Evolutionary conservation across 768 basidiomycete species (phyloP).

Genomic region (Leccinum aurantiacum): DNA sequence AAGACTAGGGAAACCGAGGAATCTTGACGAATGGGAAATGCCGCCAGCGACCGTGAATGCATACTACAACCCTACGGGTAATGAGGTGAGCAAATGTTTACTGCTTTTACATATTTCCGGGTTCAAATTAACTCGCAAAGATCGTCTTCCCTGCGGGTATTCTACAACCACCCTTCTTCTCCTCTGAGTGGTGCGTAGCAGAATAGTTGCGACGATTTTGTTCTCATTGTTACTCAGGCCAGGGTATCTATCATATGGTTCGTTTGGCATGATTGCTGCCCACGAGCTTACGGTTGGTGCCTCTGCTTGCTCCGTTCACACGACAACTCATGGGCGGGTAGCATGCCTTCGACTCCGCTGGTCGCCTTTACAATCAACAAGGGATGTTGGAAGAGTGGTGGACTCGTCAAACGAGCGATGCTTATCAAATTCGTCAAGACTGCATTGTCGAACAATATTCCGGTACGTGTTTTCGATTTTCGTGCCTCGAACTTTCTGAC

Average conservation of each 20-base stretch:
- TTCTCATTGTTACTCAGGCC: conserved; percentile 57
- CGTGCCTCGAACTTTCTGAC: conserved; percentile 1
- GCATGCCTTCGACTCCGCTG: conserved; percentile 91
- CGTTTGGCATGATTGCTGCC: conserved; percentile 88
- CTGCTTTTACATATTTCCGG: not conserved
- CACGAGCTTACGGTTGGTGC: conserved; percentile 83
- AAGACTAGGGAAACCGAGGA: conserved; percentile 66
- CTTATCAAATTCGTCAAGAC: conserved; percentile 78
- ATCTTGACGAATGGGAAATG: conserved; percentile 85
- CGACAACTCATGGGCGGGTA: conserved; percentile 28
- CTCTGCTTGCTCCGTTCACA: not conserved
- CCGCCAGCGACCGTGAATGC: conserved; percentile 84
- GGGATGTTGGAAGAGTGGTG: conserved; percentile 93
- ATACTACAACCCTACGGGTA: conserved; percentile 83
- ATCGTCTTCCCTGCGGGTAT: conserved; percentile 98
- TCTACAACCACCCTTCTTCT: conserved; percentile 90
- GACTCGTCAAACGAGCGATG: conserved; percentile 82
- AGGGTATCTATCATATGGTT: conserved; percentile 83
- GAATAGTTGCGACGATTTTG: not conserved
- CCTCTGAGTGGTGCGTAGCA: conserved; percentile 60
- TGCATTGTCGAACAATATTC: conserved; percentile 94
- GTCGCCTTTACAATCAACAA: conserved; percentile 85
- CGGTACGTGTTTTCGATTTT: conserved; percentile 43
- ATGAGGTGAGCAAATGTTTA: conserved; percentile 56
- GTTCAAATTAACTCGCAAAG: conserved; percentile 34